Conservation (phyloP, 805 yeast species). For the Vanderwaltozyma yarrowii region DNA sequence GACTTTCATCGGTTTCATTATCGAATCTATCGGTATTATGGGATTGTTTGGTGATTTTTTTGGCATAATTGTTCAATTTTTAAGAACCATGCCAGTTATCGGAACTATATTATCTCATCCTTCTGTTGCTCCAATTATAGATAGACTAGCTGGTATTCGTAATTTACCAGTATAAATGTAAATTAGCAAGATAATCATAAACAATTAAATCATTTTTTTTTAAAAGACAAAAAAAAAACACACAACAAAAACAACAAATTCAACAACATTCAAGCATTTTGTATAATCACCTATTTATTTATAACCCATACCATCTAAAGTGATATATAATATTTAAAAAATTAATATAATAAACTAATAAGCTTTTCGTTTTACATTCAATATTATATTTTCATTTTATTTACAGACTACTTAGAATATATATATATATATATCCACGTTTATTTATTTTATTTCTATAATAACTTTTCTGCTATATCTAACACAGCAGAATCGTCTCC, state of each 20-base stretch:
- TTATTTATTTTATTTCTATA: not conserved
- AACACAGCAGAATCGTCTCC: constrained; percentile 69
- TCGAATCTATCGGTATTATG: constrained; percentile 83
- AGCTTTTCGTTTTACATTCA: too few species aligned
- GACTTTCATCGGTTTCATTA: constrained; percentile 73
- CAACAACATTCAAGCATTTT: too few species aligned
- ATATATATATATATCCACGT: not conserved
- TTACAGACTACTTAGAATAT: not conserved
- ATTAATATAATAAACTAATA: too few species aligned
- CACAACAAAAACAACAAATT: too few species aligned
- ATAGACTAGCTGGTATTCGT: constrained; percentile 54
- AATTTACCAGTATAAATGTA: constrained; percentile 47
- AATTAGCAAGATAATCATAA: not conserved
- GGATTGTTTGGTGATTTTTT: constrained; percentile 90
- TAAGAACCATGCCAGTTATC: constrained; percentile 77
- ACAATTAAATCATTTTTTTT: too few species aligned
- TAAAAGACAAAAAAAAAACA: too few species aligned
- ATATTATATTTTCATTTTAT: too few species aligned
- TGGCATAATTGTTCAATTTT: constrained; percentile 75
- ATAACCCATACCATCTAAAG: too few species aligned
- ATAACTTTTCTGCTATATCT: constrained; percentile 19
- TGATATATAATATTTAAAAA: too few species aligned
- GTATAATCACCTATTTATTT: too few species aligned
- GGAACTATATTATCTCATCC: constrained; percentile 84
- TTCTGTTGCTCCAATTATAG: constrained; percentile 63